Percentiles rank a stretch among this genome's conserved stretches.
Conservation (phyloP, 1,139 yeast genomes). For the Yarrowia galli region DNA sequence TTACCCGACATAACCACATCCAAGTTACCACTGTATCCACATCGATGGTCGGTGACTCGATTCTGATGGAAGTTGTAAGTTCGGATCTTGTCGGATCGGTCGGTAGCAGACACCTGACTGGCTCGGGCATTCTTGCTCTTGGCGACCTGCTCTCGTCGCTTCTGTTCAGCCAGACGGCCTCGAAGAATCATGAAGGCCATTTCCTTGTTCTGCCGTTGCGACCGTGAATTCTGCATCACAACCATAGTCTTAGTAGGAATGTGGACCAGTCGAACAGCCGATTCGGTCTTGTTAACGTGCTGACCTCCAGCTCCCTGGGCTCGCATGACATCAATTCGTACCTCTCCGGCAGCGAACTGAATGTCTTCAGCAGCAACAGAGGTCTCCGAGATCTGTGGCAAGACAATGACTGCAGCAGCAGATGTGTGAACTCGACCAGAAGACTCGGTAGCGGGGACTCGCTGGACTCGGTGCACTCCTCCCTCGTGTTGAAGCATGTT, state of each 20-base stretch:
- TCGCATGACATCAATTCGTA: constrained; percentile 92
- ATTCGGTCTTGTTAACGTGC: constrained; percentile 97
- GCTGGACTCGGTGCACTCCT: constrained; percentile 95
- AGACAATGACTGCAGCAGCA: constrained; percentile 92
- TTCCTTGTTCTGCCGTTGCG: constrained; percentile 96
- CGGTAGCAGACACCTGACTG: constrained; percentile 87
- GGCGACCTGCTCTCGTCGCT: constrained; percentile 67
- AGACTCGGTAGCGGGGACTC: constrained; percentile 91
- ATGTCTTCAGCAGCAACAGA: constrained; percentile 57
- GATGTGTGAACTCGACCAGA: constrained; percentile 96
- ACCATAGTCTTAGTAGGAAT: constrained; percentile 90
- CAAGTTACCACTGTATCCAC: constrained; percentile 79
- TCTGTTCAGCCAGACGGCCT: constrained; percentile 83
- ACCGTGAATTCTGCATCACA: constrained; percentile 91
- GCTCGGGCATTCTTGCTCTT: constrained; percentile 73
- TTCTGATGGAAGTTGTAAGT: constrained; percentile 94
- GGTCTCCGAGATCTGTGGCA: constrained; percentile 77
- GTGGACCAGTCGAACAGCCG: constrained; percentile 93
- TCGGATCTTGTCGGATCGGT: constrained; percentile 89
- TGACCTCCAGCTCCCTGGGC: constrained; percentile 99
- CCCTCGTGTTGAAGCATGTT: constrained; percentile 80
- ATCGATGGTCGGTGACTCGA: constrained; percentile 91
- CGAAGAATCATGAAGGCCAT: constrained; percentile 85
- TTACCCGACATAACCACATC: constrained; percentile 80
- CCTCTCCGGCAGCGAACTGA: constrained; percentile 83